Percentiles rank a stretch among this genome's conserved stretches.
phyloP scores from a whole-genome alignment of 257 asterid genomes.

The Scutellaria barbata region DNA sequence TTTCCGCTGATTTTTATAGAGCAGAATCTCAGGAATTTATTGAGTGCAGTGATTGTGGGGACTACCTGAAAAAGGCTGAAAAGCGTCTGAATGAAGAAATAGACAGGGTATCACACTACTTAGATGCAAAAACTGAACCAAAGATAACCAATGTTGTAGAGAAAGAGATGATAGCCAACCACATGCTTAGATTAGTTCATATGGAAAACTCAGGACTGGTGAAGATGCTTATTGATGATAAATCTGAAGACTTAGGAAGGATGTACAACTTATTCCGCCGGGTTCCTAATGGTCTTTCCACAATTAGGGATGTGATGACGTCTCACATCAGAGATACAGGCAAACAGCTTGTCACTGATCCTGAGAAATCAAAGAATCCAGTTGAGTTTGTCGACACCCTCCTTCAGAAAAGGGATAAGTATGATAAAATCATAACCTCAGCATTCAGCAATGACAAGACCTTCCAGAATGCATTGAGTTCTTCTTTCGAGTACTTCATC shows the following conservation, averaged over 20 bases:
- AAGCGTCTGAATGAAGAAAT: constrained; percentile 82
- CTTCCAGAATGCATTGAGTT: constrained; percentile 87
- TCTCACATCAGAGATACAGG: constrained; percentile 85
- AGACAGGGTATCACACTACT: constrained; percentile 82
- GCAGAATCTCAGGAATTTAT: constrained; percentile 88
- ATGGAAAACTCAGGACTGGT: constrained; percentile 94
- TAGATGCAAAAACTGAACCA: constrained; percentile 73
- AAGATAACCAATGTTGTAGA: constrained; percentile 77
- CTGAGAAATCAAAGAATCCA: constrained; percentile 87
- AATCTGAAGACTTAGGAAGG: constrained; percentile 79
- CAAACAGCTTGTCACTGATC: constrained; percentile 87
- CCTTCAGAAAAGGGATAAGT: constrained; percentile 75
- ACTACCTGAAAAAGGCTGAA: constrained; percentile 83
- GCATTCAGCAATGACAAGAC: constrained; percentile 80
- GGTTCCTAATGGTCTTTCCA: constrained; percentile 67
- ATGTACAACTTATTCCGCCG: constrained; percentile 79
- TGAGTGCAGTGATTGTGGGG: constrained; percentile 85
- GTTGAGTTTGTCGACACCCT: constrained; percentile 82
- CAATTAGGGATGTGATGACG: constrained; percentile 81
- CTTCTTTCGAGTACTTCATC: constrained; percentile 84
- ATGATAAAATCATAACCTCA: constrained; percentile 66
- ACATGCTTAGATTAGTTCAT: constrained; percentile 80
- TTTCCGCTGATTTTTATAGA: constrained; percentile 83
- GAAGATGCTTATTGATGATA: constrained; percentile 80
- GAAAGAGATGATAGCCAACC: constrained; percentile 89